phyloP scores from a whole-genome alignment of 495 filamentous ascomycete species.

The Aspergillus wentii region DNA sequence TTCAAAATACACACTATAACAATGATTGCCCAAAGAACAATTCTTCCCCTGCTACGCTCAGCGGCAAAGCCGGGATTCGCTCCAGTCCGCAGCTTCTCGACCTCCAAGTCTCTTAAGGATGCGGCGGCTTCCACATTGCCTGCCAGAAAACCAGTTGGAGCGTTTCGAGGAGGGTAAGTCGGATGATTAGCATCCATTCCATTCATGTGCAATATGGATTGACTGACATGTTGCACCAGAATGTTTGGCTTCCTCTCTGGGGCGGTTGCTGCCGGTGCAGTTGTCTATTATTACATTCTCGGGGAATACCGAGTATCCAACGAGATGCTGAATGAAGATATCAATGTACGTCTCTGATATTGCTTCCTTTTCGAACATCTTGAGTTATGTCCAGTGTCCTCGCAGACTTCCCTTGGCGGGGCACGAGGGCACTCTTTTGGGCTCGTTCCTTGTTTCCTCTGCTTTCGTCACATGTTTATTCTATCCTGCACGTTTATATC shows the following conservation, averaged over 20 bases:
- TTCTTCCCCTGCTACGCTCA: constrained; percentile 21
- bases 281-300: constrained; percentile 86
- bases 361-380: no score
- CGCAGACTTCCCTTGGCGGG: no score
- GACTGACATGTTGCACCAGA: constrained; percentile 42
- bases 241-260: constrained; percentile 93
- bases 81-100: constrained; percentile 27
- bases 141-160: constrained; percentile 76
- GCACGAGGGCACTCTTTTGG: no score
- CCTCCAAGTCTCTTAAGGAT: constrained; percentile 29
- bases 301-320: constrained; percentile 92
- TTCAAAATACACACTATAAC: no score
- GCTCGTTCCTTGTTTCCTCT: no score
- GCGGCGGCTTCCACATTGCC: constrained; percentile 47
- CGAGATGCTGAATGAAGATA: constrained; percentile 91
- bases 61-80: constrained; percentile 17
- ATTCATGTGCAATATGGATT: not conserved
- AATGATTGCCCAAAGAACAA: constrained; percentile 20
- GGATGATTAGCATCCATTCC: no score
- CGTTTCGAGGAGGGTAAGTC: constrained; percentile 87
- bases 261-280: constrained; percentile 68
- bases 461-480: no score
- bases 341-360: constrained; percentile 66
- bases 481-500: no score
- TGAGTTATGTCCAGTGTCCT: no score